These are phyloP conservation scores for Trapa bicornis DNA, from an alignment of 345 rosid species.

Conservation along the genomic window DNA sequence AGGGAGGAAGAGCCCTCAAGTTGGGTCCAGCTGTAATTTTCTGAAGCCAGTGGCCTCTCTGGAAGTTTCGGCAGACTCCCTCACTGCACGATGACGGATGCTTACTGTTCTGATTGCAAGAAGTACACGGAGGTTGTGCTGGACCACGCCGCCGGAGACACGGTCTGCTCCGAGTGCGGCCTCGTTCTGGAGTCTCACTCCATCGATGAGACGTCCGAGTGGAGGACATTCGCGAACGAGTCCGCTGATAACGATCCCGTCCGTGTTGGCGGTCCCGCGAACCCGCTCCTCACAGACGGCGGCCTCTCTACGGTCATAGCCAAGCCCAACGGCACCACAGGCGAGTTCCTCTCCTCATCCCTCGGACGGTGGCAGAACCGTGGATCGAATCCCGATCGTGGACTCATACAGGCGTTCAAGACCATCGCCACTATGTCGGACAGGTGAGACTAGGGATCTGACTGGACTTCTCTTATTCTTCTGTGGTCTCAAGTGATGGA, in stretches of 20 bases:
- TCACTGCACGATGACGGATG: conserved; percentile 44
- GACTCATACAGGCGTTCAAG: conserved; percentile 77
- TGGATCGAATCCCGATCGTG: conserved; percentile 90
- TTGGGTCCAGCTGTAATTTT: not conserved
- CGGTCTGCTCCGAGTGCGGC: conserved; percentile 97
- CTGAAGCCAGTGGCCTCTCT: not conserved
- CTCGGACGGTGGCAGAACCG: conserved; percentile 98
- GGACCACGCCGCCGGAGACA: conserved; percentile 98
- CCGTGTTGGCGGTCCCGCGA: conserved; percentile 96
- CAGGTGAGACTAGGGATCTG: conserved; percentile 29
- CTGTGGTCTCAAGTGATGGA: not conserved
- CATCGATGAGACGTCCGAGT: conserved; percentile 96
- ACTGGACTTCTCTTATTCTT: no score
- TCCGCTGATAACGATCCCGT: conserved; percentile 85
- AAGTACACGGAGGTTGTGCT: conserved; percentile 80
- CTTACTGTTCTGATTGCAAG: conserved; percentile 86
- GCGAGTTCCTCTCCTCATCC: conserved; percentile 83
- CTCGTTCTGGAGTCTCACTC: conserved; percentile 93
- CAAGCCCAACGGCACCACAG: conserved; percentile 84
- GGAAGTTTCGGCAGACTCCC: not conserved
- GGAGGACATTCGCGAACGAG: conserved; percentile 97
- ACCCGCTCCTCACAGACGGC: conserved; percentile 79
- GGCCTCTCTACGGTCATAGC: conserved; percentile 97
- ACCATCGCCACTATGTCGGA: conserved; percentile 96
- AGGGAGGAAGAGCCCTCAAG: not conserved